Base-by-base conservation (phyloP, 2,329 filamentous ascomycete genomes). In the Aureobasidium melanogenum region DNA sequence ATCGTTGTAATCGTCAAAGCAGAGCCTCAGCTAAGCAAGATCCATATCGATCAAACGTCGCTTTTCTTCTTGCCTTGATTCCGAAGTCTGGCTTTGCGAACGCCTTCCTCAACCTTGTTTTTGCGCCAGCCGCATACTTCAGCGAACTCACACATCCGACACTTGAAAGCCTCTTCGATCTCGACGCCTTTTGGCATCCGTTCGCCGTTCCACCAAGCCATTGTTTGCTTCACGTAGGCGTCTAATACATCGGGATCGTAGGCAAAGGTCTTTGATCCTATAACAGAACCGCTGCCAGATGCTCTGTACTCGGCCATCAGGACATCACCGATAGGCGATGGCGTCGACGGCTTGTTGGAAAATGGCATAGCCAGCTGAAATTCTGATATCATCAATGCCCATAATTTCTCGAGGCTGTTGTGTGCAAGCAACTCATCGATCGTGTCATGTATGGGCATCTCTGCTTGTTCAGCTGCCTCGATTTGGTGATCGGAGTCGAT, bases 101-200 rank as follows among this genome's bases (percentile, higher is more conserved):
- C 72, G 24, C 76, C 77, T 69, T 88, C 84, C 63, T 84, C 80
- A 60, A 92, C 84, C 73, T 88, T 87, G 12, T 79, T 79, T 67
- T 82, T 79, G 39, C 92, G 80, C 93, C 93, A 97, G 14, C 82
- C 80, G 71, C 93, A 97, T 1, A 78, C 80, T 2, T 89, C 86
- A 0, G 81, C 84, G 72, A 97, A 97, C 66, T 96, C 91, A 69
- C 93, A 97, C 26, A 81, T 84, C 22, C 84, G 78, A 71, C 93
- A 97, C 72, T 97, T 97, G 75, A 88, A 96, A 0, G 90, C 89
- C 67, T 97, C 92, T 68, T 92, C 87, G 7, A 95, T 81, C 7
- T 84, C 80, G 2, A 97, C 92, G 0, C 93, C 93, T 8, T 80
- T 79, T 0, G 91, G 84, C 54, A 82, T 75, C 17, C 92, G 78